Conservation (phyloP, 1,284 basidiomycete genomes). For the Melanopsichium pennsylvanicum region DNA sequence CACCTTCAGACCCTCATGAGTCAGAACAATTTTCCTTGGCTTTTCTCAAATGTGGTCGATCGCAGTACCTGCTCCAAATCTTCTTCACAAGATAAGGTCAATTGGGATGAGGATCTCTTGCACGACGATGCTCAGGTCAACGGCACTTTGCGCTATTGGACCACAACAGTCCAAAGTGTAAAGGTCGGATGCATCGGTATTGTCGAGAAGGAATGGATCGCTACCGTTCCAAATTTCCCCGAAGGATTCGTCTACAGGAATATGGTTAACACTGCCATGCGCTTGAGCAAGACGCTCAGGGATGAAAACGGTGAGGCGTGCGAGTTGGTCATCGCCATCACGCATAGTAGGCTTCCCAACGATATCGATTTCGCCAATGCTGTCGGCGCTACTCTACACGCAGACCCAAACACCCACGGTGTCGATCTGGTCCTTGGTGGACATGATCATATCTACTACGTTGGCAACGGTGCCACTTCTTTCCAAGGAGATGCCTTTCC, state of each 20-base stretch:
- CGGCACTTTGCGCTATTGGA: slow-evolving; percentile 68
- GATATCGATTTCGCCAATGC: slow-evolving; percentile 71
- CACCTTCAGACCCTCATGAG: slow-evolving; percentile 33
- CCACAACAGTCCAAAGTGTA: slow-evolving; percentile 75
- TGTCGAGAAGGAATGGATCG: slow-evolving; percentile 86
- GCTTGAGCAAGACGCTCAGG: slow-evolving; percentile 75
- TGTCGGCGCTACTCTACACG: slow-evolving; percentile 70
- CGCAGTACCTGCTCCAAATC: too few relatives aligned
- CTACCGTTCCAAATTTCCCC: slow-evolving; percentile 83
- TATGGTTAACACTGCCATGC: slow-evolving; percentile 46
- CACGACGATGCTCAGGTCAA: slow-evolving; percentile 65
- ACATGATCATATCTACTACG: slow-evolving; percentile 87
- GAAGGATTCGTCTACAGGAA: slow-evolving; percentile 70
- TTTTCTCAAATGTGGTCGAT: slow-evolving; percentile 68
- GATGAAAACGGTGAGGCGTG: slow-evolving; percentile 76
- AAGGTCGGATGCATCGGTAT: slow-evolving; percentile 81
- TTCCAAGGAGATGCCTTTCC: slow-evolving; percentile 78
- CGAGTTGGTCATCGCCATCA: slow-evolving; percentile 75
- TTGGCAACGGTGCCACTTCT: slow-evolving; percentile 76
- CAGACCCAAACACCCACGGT: slow-evolving; percentile 72
- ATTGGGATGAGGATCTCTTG: slow-evolving; percentile 70
- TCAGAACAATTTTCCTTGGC: slow-evolving; percentile 33
- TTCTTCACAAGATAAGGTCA: too few relatives aligned
- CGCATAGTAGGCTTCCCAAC: slow-evolving; percentile 78
- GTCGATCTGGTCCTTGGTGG: slow-evolving; percentile 86